A percentile compares a stretch with the other conserved stretches of the same genome.
Conservation (phyloP, 805 yeast species). For the Ogataea ganodermae region DNA sequence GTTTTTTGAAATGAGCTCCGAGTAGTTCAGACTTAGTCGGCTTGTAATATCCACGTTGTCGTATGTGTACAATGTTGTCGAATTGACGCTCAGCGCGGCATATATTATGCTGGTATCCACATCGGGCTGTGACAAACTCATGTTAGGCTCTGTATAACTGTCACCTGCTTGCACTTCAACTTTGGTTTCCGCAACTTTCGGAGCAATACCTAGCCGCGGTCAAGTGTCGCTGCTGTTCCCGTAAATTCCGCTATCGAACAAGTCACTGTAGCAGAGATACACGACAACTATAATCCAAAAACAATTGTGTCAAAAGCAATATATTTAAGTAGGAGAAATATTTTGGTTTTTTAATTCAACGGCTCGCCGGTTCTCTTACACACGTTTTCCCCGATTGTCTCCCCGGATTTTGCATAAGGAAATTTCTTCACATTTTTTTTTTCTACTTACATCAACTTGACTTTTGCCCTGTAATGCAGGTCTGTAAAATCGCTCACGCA, state of each 20-base stretch:
- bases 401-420: neutral
- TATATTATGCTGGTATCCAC: conserved; percentile 23
- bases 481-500: conserved; percentile 70
- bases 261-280: no score
- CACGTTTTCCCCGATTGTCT: neutral
- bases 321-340: neutral
- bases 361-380: neutral
- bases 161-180: no score
- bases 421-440: neutral
- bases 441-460: conserved; percentile 7
- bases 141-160: neutral
- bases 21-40: conserved; percentile 47
- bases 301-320: neutral
- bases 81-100: conserved; percentile 42
- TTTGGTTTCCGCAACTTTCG: neutral
- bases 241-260: no score
- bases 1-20: conserved; percentile 56
- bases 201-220: no score
- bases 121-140: conserved; percentile 5
- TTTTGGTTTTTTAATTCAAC: neutral
- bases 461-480: conserved; percentile 33
- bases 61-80: conserved; percentile 60
- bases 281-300: no score
- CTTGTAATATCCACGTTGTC: conserved; percentile 49
- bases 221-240: no score